Evolutionary conservation across 495 filamentous ascomycete genomes (phyloP).

Genomic region (Bacidia gigantensis): DNA sequence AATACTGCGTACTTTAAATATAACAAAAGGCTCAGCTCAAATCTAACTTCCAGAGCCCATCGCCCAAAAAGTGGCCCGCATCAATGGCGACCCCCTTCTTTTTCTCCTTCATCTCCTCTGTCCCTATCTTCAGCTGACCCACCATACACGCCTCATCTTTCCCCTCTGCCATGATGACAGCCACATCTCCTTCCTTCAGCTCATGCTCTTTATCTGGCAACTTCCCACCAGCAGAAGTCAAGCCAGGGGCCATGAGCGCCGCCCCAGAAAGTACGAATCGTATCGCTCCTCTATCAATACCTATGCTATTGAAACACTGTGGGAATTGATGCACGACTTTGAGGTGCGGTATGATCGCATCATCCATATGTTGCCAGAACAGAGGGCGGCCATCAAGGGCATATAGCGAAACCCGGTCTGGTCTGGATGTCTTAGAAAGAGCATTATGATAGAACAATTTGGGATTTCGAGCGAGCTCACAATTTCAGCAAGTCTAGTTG

Average conservation of each 20-base stretch:
- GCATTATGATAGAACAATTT: neutral
- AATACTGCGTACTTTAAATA: too few species aligned
- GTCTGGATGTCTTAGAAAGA: conserved; percentile 29
- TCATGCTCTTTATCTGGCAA: conserved; percentile 44
- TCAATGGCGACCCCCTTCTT: conserved; percentile 89
- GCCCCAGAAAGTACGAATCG: conserved; percentile 90
- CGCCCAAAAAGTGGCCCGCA: conserved; percentile 81
- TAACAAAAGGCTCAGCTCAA: too few species aligned
- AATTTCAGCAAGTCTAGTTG: conserved; percentile 84
- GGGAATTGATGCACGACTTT: conserved; percentile 54
- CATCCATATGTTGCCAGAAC: conserved; percentile 85
- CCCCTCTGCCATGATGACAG: conserved; percentile 81
- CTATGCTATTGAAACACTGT: conserved; percentile 33
- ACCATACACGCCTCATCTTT: conserved; percentile 86
- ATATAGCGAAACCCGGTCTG: conserved; percentile 79
- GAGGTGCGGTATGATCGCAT: conserved; percentile 65
- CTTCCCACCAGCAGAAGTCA: conserved; percentile 68
- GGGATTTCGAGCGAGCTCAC: conserved; percentile 21
- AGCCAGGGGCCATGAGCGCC: conserved; percentile 84
- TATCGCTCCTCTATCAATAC: conserved; percentile 87
- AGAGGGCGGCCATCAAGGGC: conserved; percentile 59
- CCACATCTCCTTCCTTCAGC: conserved; percentile 63
- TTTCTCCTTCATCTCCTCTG: conserved; percentile 82
- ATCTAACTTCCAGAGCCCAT: conserved; percentile 78
- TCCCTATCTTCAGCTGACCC: conserved; percentile 72